Percentiles rank a stretch among this genome's conserved stretches.
Evolutionary conservation across 768 basidiomycete genomes (phyloP).

Genomic region (Cytidiella melzeri): DNA sequence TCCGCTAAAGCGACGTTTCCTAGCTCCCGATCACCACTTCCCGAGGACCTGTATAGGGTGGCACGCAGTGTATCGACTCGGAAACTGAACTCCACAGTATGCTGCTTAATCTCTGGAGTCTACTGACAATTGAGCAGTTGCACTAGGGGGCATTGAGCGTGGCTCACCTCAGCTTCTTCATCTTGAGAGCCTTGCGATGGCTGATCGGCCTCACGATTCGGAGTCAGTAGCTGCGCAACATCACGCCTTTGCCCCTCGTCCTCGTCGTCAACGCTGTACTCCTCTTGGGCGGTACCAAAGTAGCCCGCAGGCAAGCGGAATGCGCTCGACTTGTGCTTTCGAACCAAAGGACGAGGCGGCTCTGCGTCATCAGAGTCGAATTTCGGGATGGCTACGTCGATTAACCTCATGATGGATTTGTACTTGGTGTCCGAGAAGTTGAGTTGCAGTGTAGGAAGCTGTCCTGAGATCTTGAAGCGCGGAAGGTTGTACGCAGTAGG

Average conservation of each 20-base stretch:
- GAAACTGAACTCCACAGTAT: conserved; percentile 81
- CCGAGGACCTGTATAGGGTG: conserved; percentile 65
- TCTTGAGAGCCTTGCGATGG: too few relatives aligned
- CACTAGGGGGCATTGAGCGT: neutral
- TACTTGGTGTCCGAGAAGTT: conserved; percentile 91
- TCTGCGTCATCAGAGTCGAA: conserved; percentile 40
- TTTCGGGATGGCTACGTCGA: conserved; percentile 86
- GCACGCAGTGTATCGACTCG: conserved; percentile 79
- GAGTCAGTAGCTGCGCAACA: too few relatives aligned
- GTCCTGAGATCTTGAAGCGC: conserved; percentile 86
- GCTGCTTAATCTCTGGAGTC: conserved; percentile 43
- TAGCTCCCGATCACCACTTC: conserved; percentile 63
- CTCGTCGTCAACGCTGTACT: conserved; percentile 66
- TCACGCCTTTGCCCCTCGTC: conserved; percentile 33
- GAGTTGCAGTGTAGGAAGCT: conserved; percentile 79
- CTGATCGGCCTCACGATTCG: too few relatives aligned
- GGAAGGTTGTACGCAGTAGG: conserved; percentile 76
- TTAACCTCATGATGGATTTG: conserved; percentile 84
- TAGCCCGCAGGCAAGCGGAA: conserved; percentile 52
- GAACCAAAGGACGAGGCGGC: conserved; percentile 2
- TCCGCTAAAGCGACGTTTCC: conserved; percentile 75
- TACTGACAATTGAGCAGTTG: conserved; percentile 19
- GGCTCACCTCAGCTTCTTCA: neutral
- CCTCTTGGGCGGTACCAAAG: conserved; percentile 47
- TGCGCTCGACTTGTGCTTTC: conserved; percentile 23